Base-by-base conservation (phyloP, 176 grass and related monocot genomes). In the Elymus sibiricus region DNA sequence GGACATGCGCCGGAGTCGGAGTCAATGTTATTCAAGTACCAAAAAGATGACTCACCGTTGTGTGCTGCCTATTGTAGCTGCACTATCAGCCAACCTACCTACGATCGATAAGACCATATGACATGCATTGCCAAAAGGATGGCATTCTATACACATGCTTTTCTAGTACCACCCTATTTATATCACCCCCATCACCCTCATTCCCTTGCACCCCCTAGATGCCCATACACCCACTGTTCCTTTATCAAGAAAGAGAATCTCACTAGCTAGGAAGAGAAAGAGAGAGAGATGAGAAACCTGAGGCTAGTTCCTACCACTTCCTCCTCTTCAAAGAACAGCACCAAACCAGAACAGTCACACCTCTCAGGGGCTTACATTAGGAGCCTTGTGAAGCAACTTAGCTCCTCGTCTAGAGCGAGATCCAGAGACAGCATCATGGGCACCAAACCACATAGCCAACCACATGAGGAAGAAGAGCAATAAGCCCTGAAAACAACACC, bases 331-430 rank as follows among this genome's bases (percentile, higher is more conserved):
- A 82, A 86, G 53, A 39, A 39, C 43, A 83, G 38, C 75, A 86
- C 75, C 58, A 69, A 74, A 64, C 65, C 85, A 59, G 85, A 97
- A 51, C 78, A 93, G 32, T 83, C 93, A 70, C 95, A 93, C 68
- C 91, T 98, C 74, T 98, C 93, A 3, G 93, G 91, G 73, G 95
- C 91, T 55, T 98, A 93, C 89, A 98, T 98, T 80, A 90, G 91
- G 70, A 92, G 87, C 79, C 93, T 95, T 68, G 95, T 95, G 60
- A 98, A 95, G 84, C 93, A 98, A 32, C 89, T 98, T 24, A 95
- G 93, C 89, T 86, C 89, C 43, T 92, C 92, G 39, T 83, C 86
- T 69, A 61, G 86, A 44, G 40, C 83, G 79, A 98, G 86, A 88
- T 77, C 47, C 82, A 70, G 80, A 91, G 77, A 46, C 67, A 32